phyloP scores from a whole-genome alignment of 345 rosid species.

The Noccaea bulbosa region DNA sequence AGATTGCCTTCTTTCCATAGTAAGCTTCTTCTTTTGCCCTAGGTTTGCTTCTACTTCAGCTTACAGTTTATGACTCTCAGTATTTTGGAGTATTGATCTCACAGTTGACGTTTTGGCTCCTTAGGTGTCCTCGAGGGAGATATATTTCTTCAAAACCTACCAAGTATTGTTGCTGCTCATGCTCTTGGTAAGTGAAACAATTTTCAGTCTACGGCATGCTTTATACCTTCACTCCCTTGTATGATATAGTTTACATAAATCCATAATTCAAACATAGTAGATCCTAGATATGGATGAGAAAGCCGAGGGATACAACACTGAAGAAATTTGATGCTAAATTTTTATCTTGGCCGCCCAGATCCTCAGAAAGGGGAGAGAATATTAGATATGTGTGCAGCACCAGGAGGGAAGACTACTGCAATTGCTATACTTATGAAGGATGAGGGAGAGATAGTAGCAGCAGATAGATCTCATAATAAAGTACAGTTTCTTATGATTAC shows the following conservation, averaged over 20 bases:
- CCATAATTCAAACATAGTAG: slow-evolving; percentile 6
- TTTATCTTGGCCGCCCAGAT: slow-evolving; percentile 52
- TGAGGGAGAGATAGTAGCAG: slow-evolving; percentile 92
- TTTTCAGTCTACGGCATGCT: background rate
- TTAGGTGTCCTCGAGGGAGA: slow-evolving; percentile 94
- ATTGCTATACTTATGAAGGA: slow-evolving; percentile 87
- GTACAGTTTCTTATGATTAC: slow-evolving; percentile 45
- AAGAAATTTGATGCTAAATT: slow-evolving; percentile 10
- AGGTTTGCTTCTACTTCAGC: slow-evolving; percentile 17
- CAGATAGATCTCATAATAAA: slow-evolving; percentile 97
- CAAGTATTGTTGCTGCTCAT: slow-evolving; percentile 88
- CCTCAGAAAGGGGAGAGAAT: slow-evolving; percentile 93
- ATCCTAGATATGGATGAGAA: slow-evolving; percentile 2
- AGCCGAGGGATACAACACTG: background rate
- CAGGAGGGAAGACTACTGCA: slow-evolving; percentile 98
- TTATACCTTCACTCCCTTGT: slow-evolving; percentile 10
- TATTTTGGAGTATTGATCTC: slow-evolving; percentile 23
- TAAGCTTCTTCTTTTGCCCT: slow-evolving; percentile 42
- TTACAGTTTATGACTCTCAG: slow-evolving; percentile 27
- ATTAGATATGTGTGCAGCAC: slow-evolving; percentile 99
- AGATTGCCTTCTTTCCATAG: slow-evolving; percentile 82
- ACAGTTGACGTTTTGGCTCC: slow-evolving; percentile 24
- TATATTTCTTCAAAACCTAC: slow-evolving; percentile 95
- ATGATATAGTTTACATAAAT: slow-evolving; percentile 1
- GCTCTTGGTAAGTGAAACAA: slow-evolving; percentile 65